phyloP scores from a whole-genome alignment of 345 rosid genomes.

The Lagerstroemia speciosa region DNA sequence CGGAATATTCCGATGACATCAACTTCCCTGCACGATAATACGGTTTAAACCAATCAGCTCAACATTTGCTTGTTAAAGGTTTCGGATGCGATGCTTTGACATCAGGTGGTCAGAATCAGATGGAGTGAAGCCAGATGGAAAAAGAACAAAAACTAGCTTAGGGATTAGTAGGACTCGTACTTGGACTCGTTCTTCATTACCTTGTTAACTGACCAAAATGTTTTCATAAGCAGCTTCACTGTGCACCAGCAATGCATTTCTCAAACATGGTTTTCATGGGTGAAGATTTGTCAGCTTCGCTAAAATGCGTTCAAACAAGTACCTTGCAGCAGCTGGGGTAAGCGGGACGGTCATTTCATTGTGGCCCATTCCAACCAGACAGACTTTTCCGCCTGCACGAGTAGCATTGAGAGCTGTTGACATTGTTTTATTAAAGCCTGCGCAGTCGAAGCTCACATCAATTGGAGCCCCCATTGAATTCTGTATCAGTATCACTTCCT shows the following conservation, averaged over 20 bases:
- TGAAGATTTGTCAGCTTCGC: neutral
- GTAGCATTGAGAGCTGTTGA: constrained; percentile 70
- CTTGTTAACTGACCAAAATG: too few species aligned
- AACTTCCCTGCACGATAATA: constrained; percentile 49
- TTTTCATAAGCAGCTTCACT: too few species aligned
- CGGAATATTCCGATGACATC: constrained; percentile 75
- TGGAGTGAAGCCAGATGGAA: neutral
- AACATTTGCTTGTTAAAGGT: neutral
- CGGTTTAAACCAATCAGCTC: neutral
- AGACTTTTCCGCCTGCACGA: constrained; percentile 77
- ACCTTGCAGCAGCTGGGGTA: constrained; percentile 93
- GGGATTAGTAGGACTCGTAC: too few species aligned
- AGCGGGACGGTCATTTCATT: constrained; percentile 74
- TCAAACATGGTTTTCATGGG: neutral
- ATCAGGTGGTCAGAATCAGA: neutral
- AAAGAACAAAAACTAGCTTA: neutral
- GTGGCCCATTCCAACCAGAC: constrained; percentile 80
- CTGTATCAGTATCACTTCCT: constrained; percentile 51
- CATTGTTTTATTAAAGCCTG: constrained; percentile 87
- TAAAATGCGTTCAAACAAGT: neutral
- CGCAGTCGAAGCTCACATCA: constrained; percentile 83
- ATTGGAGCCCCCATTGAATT: constrained; percentile 53
- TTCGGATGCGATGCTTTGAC: neutral
- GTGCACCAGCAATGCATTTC: neutral
- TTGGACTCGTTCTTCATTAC: too few species aligned